Evolutionary conservation across 345 rosid species (phyloP), one percentile per base, ranked within the genome.

Genomic region (Citrus australasica): DNA sequence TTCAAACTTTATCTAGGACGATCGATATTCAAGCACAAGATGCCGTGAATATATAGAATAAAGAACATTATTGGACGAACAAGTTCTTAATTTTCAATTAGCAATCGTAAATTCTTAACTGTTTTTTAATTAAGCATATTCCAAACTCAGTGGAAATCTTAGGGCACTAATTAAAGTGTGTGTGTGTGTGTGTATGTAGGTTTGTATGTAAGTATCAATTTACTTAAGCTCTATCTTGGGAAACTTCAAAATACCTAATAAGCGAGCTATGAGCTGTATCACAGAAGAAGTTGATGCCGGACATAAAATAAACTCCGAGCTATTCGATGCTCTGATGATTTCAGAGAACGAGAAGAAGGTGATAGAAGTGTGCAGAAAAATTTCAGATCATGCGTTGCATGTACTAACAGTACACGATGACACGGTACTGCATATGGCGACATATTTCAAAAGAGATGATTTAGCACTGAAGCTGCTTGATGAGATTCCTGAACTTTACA

Each of bases 291-390:
- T 10, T 28, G 78, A 64, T 10, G 48, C 24, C 2, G 64, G 32
- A n/a, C 22, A 30, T 13, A 30, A 4, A 63, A 75, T 64, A 3
- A 62, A 61, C 40, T 7, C 77, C 6, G 28, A 61, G 56, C 27
- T 74, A 0, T 74, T 24, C 69, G 2, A 48, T 7, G 78, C 78
- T 14, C 61, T 75, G 60, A 75, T 64, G 71, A 48, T 64, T 25
- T 19, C 3, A 27, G 46, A 75, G 9, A 61, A 74, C 4, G 58
- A 74, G 38, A 9, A 40, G 25, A 60, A 24, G 77, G 59, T 74
- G 6, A 61, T 74, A 17, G 59, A 27, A 25, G 28, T 40, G 9
- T 74, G 77, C 77, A 42, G 77, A 27, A 74, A 61, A 61, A 19
- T 40, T 2, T 67, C 68, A 9, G 76, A 72, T 58, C 76, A 72